A percentile compares a stretch with the other conserved stretches of the same genome.
Conservation (phyloP, 2,329 filamentous ascomycete species). For the Sporothrix pseudoabietina region DNA sequence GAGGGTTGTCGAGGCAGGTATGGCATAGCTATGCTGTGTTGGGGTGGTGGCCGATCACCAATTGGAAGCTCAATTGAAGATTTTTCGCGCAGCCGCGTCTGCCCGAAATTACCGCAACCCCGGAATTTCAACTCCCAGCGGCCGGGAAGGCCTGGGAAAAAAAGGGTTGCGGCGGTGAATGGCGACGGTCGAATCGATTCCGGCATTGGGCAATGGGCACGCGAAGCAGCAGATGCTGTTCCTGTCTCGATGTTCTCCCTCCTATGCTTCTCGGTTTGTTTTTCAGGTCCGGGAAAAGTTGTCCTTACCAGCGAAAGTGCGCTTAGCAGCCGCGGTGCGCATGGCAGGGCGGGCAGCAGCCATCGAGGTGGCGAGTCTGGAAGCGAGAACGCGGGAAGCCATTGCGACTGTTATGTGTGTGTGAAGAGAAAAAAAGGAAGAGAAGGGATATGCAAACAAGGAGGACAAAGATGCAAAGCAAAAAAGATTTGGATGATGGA, state of each 20-base stretch:
- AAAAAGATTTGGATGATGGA: conserved; percentile 30
- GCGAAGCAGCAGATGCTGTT: not conserved
- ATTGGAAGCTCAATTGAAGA: conserved; percentile 26
- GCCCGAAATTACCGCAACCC: conserved; percentile 32
- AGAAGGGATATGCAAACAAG: conserved; percentile 33
- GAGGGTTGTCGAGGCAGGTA: not conserved
- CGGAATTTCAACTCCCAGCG: conserved; percentile 5
- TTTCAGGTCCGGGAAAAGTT: not conserved
- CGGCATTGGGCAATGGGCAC: not conserved
- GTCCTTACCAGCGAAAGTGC: conserved; percentile 72
- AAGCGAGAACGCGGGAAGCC: conserved; percentile 77
- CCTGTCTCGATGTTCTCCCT: not conserved
- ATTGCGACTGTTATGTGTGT: conserved; percentile 65
- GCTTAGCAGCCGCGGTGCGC: conserved; percentile 70
- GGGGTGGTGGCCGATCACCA: not conserved
- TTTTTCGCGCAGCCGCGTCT: conserved; percentile 23
- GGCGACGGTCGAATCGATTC: not conserved
- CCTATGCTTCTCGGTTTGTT: not conserved
- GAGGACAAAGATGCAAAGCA: conserved; percentile 36
- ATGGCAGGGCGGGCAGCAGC: conserved; percentile 75
- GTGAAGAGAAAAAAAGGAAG: conserved; percentile 45
- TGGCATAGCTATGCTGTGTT: not conserved
- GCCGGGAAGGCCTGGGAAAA: conserved; percentile 1
- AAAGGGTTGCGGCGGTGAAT: not conserved
- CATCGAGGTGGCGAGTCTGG: conserved; percentile 76